A percentile compares a stretch with the other conserved stretches of the same genome.
Evolutionary conservation across 2,329 filamentous ascomycete genomes (phyloP).

Genomic region (Xylaria sp.): DNA sequence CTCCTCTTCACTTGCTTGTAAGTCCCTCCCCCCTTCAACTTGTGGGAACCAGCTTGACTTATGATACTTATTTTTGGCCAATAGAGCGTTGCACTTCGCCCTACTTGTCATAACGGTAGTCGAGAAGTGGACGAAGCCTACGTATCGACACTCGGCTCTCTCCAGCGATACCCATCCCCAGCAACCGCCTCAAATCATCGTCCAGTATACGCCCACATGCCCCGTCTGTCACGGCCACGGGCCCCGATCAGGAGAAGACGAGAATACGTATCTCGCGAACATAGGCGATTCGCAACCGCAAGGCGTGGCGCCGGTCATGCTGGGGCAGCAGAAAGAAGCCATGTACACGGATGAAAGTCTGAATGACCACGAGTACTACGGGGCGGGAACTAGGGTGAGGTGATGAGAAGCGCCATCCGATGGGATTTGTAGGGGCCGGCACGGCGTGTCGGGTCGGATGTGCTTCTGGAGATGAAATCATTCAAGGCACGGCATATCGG

Average conservation of each 20-base stretch:
- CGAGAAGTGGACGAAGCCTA: conserved; percentile 31
- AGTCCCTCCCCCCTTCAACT: too few relatives aligned
- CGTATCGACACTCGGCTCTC: background rate
- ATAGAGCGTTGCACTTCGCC: conserved; percentile 23
- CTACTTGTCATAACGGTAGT: conserved; percentile 20
- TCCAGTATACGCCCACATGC: conserved; percentile 33
- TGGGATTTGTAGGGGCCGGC: background rate
- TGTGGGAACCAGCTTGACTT: background rate
- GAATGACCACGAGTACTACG: background rate
- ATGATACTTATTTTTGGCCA: background rate
- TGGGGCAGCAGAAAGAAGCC: conserved; percentile 2
- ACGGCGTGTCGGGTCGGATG: background rate
- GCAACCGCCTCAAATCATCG: conserved; percentile 28
- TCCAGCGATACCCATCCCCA: conserved; percentile 14
- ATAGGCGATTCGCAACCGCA: conserved; percentile 35
- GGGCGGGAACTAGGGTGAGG: background rate
- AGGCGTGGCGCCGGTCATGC: conserved; percentile 27
- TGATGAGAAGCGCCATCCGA: background rate
- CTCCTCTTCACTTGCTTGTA: conserved; percentile 8
- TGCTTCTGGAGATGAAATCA: background rate
- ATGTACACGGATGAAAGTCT: background rate
- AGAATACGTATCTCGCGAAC: conserved; percentile 16
- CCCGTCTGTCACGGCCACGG: conserved; percentile 25
- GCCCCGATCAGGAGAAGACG: conserved; percentile 21
- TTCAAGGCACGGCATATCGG: background rate